Percentiles rank a stretch among this genome's conserved stretches.
Evolutionary conservation across 2,329 filamentous ascomycete species (phyloP).

Genomic region (Colletotrichum sp.): DNA sequence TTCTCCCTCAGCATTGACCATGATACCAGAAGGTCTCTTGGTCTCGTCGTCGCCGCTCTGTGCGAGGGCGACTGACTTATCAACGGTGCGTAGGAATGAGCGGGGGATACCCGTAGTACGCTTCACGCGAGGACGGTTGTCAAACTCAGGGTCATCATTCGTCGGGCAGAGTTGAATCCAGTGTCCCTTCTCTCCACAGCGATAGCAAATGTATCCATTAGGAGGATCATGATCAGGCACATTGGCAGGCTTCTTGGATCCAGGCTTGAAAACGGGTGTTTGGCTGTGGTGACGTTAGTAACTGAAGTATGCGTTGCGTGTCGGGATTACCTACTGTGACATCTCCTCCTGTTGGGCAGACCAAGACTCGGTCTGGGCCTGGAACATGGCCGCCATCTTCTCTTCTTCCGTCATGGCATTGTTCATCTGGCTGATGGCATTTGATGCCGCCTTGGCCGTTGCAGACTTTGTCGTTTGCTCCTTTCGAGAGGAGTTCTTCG

Average conservation of each 20-base stretch:
- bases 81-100: constrained; percentile 93
- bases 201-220: constrained; percentile 93
- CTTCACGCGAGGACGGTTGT: constrained; percentile 92
- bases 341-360: constrained; percentile 91
- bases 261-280: constrained; percentile 64
- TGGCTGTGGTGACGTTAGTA: constrained; percentile 52
- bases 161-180: constrained; percentile 99
- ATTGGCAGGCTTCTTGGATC: constrained; percentile 70
- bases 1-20: constrained; percentile 97
- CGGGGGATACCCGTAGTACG: constrained; percentile 95
- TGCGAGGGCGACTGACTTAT: constrained; percentile 80
- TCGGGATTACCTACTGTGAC: constrained; percentile 67
- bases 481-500: constrained; percentile 78
- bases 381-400: constrained; percentile 90
- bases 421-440: constrained; percentile 70
- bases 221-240: constrained; percentile 94
- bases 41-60: constrained; percentile 79
- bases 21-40: constrained; percentile 86
- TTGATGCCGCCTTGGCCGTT: constrained; percentile 59
- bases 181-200: constrained; percentile 97
- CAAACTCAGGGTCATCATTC: constrained; percentile 97
- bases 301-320: background rate
- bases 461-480: constrained; percentile 65
- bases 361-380: constrained; percentile 90
- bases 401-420: constrained; percentile 91